phyloP scores from a whole-genome alignment of 1,139 yeast genomes.

The Hyphopichia khmerensis region DNA sequence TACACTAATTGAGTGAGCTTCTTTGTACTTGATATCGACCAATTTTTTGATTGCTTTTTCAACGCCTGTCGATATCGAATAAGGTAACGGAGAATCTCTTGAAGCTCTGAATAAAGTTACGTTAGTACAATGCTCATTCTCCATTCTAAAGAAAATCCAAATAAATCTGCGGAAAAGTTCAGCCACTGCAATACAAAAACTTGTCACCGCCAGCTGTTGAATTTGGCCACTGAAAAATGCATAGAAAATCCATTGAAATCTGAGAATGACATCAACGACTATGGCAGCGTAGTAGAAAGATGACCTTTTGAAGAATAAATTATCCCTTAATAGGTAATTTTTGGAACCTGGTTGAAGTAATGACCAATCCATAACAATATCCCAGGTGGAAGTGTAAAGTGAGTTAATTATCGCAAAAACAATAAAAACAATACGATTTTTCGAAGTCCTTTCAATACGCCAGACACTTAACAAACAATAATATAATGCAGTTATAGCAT shows the following conservation, averaged over 20 bases:
- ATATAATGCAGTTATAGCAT: conserved; percentile 62
- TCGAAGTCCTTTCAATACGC: conserved; percentile 54
- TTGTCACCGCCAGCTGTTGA: conserved; percentile 88
- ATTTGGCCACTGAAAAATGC: conserved; percentile 68
- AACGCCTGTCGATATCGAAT: conserved; percentile 44
- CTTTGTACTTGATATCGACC: conserved; percentile 33
- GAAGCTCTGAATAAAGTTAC: conserved; percentile 83
- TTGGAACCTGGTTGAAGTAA: conserved; percentile 65
- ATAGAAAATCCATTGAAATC: conserved; percentile 92
- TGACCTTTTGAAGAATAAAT: conserved; percentile 60
- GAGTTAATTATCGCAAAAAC: conserved; percentile 76
- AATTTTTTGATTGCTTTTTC: conserved; percentile 41
- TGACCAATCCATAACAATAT: conserved; percentile 94
- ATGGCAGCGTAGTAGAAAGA: conserved; percentile 72
- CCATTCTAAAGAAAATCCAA: conserved; percentile 92
- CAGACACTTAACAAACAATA: conserved; percentile 77
- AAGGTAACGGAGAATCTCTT: conserved; percentile 83
- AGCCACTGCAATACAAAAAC: conserved; percentile 78
- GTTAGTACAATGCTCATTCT: conserved; percentile 92
- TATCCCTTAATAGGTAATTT: conserved; percentile 64
- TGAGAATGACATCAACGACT: conserved; percentile 64
- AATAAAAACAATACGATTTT: conserved; percentile 60
- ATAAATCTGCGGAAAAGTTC: conserved; percentile 79
- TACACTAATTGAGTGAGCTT: background rate
- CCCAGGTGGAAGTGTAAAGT: conserved; percentile 75